phyloP scores from a whole-genome alignment of 257 asterid genomes.

The Rubia yunnanensis region DNA sequence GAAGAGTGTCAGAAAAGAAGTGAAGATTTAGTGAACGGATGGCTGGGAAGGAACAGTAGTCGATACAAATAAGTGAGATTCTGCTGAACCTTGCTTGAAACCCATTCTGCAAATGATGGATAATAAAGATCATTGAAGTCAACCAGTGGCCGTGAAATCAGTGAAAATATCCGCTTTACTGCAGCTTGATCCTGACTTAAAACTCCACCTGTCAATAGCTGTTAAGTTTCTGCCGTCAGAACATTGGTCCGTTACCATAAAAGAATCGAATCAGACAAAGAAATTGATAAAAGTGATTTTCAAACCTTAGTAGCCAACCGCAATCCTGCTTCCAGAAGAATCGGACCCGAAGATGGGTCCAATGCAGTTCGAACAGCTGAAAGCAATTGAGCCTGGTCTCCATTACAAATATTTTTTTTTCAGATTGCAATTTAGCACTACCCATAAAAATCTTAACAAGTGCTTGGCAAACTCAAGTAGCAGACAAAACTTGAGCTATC shows the following conservation, averaged over 20 bases:
- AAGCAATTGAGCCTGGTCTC: constrained; percentile 75
- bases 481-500: constrained; percentile 7
- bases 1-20: background rate
- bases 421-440: background rate
- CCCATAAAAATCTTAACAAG: background rate
- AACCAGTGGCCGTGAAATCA: constrained; percentile 87
- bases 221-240: constrained; percentile 25
- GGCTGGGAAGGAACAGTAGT: background rate
- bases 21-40: background rate
- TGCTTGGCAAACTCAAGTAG: constrained; percentile 6
- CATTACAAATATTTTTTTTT: background rate
- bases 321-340: constrained; percentile 89
- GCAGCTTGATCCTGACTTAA: constrained; percentile 93
- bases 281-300: background rate
- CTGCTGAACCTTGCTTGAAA: constrained; percentile 83
- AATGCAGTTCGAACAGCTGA: constrained; percentile 97
- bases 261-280: constrained; percentile 8
- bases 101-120: constrained; percentile 99
- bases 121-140: constrained; percentile 84
- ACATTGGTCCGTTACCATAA: constrained; percentile 19
- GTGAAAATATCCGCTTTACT: constrained; percentile 84
- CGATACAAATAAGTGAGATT: background rate
- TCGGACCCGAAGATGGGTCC: constrained; percentile 74
- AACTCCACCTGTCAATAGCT: constrained; percentile 96
- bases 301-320: constrained; percentile 89